Evolutionary conservation across 345 rosid species (phyloP).

Genomic region (Citrus sinensis): DNA sequence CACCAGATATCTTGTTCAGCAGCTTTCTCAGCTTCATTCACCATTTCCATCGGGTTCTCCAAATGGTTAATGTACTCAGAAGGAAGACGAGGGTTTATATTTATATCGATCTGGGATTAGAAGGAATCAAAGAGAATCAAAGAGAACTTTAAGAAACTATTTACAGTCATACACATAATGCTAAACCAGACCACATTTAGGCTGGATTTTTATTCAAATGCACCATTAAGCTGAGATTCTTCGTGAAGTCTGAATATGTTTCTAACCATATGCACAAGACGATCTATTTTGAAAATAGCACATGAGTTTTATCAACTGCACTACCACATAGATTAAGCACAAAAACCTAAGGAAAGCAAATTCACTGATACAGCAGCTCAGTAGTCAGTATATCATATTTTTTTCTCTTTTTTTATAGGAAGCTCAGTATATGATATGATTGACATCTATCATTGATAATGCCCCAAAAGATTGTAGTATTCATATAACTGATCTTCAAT

Average conservation of each 20-base stretch:
- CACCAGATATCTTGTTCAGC: constrained; percentile 78
- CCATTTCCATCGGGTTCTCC: constrained; percentile 83
- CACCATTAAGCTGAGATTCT: not conserved
- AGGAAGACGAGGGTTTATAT: constrained; percentile 71
- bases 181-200: not conserved
- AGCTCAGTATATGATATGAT: too few species aligned
- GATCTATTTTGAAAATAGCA: not conserved
- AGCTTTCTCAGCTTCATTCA: constrained; percentile 79
- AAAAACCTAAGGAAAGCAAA: not conserved
- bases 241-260: not conserved
- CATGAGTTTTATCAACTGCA: not conserved
- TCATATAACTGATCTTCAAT: not conserved
- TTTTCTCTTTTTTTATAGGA: too few species aligned
- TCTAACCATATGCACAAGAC: not conserved
- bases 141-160: constrained; percentile 10
- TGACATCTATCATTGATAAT: not conserved
- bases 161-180: not conserved
- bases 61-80: constrained; percentile 87
- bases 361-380: not conserved
- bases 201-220: not conserved
- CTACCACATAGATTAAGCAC: not conserved
- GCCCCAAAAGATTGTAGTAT: not conserved
- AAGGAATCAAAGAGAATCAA: constrained; percentile 20
- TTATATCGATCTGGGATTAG: constrained; percentile 67
- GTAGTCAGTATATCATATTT: not conserved